Evolutionary conservation across 441 rosid species (phyloP).

Genomic region (Aquilaria agallochum): DNA sequence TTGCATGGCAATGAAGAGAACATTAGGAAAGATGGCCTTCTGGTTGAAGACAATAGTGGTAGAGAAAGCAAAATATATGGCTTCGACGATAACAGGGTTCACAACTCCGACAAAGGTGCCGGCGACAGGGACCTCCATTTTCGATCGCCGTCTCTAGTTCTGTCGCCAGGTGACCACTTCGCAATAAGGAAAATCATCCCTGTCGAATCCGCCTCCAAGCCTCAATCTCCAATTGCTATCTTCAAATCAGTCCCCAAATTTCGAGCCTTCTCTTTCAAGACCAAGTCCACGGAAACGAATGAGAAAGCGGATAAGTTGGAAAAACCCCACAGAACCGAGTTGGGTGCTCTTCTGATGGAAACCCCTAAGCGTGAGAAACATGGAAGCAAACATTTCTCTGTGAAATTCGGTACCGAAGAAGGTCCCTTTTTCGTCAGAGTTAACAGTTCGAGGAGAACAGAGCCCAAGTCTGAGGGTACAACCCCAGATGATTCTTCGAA

Average conservation of each 20-base stretch:
- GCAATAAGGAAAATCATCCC: conserved; percentile 74
- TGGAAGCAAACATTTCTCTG: conserved; percentile 18
- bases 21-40: conserved; percentile 11
- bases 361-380: conserved; percentile 14
- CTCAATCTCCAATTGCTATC: conserved; percentile 43
- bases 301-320: conserved; percentile 21
- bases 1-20: conserved; percentile 30
- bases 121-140: conserved; percentile 9
- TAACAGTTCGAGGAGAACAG: conserved; percentile 12
- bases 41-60: conserved; percentile 3
- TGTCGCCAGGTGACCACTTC: conserved; percentile 29
- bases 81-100: conserved; percentile 15
- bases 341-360: conserved; percentile 10
- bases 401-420: conserved; percentile 28
- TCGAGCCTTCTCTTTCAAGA: conserved; percentile 38
- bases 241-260: conserved; percentile 41
- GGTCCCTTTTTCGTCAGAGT: conserved; percentile 16
- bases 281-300: conserved; percentile 23
- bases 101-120: conserved; percentile 5
- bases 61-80: conserved; percentile 17
- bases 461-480: conserved; percentile 17
- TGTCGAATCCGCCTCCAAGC: conserved; percentile 36
- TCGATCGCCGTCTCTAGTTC: conserved; percentile 19
- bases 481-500: conserved; percentile 19
- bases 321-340: conserved; percentile 18